These are phyloP conservation scores for Lactarius pseudohatsudake DNA, from an alignment of 768 basidiomycete species.

Conservation along the genomic window DNA sequence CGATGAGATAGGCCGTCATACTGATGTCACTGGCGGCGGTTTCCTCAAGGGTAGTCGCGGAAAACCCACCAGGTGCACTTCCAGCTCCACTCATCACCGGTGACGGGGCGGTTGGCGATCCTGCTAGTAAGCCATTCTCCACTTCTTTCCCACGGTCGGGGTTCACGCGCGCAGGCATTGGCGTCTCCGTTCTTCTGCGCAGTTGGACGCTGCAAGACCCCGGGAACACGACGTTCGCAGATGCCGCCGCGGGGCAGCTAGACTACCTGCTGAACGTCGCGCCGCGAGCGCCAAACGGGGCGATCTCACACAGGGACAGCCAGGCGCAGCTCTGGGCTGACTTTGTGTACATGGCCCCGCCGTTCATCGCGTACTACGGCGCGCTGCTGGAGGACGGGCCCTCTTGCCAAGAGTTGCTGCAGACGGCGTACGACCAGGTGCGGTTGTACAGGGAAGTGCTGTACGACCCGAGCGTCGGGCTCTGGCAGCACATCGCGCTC, in stretches of 20 bases:
- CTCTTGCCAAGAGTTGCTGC: conserved; percentile 40
- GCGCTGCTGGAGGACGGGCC: conserved; percentile 43
- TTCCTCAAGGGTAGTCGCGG: conserved; percentile 39
- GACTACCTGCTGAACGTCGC: conserved; percentile 46
- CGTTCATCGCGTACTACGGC: conserved; percentile 67
- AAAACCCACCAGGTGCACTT: conserved; percentile 39
- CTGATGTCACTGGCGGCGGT: conserved; percentile 5
- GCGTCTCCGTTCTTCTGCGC: conserved; percentile 51
- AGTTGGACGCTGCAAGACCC: conserved; percentile 49
- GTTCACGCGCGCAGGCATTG: conserved; percentile 41
- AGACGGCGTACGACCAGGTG: conserved; percentile 55
- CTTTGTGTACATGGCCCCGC: conserved; percentile 62
- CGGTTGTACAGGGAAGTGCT: conserved; percentile 54
- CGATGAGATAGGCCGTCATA: background rate
- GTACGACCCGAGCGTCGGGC: conserved; percentile 41
- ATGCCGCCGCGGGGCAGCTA: conserved; percentile 49
- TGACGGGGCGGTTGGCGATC: conserved; percentile 59
- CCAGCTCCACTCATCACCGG: conserved; percentile 45
- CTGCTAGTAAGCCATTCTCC: conserved; percentile 46
- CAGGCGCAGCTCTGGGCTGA: conserved; percentile 61
- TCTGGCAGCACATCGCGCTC: conserved; percentile 58
- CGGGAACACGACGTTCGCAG: conserved; percentile 37
- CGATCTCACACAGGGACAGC: conserved; percentile 56
- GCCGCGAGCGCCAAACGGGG: conserved; percentile 49
- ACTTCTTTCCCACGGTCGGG: background rate